Evolutionary conservation across 2,329 filamentous ascomycete genomes (phyloP), one percentile per base, ranked within the genome.

Genomic region (Penicillium nordicum): DNA sequence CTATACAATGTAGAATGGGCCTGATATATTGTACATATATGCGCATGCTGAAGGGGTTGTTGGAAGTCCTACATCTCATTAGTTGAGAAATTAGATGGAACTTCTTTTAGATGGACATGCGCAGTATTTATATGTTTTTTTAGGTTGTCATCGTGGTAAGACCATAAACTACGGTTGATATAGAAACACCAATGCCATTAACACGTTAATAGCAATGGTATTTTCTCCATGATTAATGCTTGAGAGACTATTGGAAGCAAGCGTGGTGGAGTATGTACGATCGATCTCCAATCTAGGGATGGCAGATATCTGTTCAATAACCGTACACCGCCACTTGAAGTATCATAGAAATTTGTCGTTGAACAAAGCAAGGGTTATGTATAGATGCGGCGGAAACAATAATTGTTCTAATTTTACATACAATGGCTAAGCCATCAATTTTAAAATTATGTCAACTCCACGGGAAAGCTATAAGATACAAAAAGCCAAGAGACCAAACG

Each of bases 401-500:
- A 47, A 44, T 57, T 52, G 51, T 41, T 38, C 11, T 37, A 43
- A 51, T 58, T 59, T 58, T 60, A 57, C 55, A 60, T 38, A 59
- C 50, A 43, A 56, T 49, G 43, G 49, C 21, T 40, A 30, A 45
- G 50, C 52, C 50, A 53, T 38, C 58, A 40, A 29, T 51, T 46
- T 56, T 40, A 16, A 49, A 59, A 43, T 57, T 46, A 52, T 42
- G 52, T 37, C 37, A 54, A 56, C 48, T 56, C 41, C 53, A 56
- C 16, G 34, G 21, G 38, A 47, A 52, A 62, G 45, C 47, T 50
- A 42, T 32, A 60, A 57, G 16, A 30, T 27, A 58, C 40, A 53
- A 53, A 58, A 48, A 58, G 55, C 54, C 42, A 47, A 58, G 32
- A 52, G 52, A 57, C 57, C 61, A 61, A 57, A 57, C 63, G 42